Conservation (phyloP, 352 stramenopile genomes). For the Pythium myriotylum region DNA sequence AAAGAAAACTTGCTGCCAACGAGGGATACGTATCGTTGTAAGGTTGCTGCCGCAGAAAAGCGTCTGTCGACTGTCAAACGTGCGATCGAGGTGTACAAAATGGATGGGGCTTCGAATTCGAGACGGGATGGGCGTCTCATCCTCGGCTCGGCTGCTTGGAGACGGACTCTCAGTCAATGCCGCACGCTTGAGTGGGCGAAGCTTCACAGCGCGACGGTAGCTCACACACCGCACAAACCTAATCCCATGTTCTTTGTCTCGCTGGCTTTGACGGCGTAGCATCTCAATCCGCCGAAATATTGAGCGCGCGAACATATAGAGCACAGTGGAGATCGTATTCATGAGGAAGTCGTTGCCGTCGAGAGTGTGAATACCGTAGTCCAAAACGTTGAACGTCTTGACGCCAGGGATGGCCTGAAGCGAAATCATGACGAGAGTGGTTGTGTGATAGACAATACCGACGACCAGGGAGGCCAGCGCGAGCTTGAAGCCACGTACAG, state of each 20-base stretch:
- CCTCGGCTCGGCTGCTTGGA: neutral
- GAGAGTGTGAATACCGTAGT: constrained; percentile 13
- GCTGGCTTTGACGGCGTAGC: neutral
- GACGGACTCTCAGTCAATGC: neutral
- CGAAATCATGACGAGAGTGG: constrained; percentile 5
- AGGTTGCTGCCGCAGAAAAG: constrained; percentile 10
- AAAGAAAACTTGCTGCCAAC: neutral
- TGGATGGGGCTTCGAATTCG: neutral
- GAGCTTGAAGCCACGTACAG: constrained; percentile 8
- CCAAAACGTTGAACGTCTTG: constrained; percentile 14
- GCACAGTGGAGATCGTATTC: constrained; percentile 10
- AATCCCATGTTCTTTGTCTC: neutral
- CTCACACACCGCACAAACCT: constrained; percentile 13
- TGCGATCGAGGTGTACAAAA: constrained; percentile 7
- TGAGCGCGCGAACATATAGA: constrained; percentile 17
- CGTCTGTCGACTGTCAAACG: constrained; percentile 20
- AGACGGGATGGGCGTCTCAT: neutral
- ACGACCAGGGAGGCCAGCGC: constrained; percentile 4
- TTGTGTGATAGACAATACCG: constrained; percentile 7
- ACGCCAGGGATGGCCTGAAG: constrained; percentile 1
- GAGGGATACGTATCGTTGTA: neutral
- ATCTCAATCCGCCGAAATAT: constrained; percentile 13
- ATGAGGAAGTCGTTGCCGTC: constrained; percentile 21
- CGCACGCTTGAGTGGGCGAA: constrained; percentile 3
- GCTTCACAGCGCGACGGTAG: constrained; percentile 24